Evolutionary conservation across 352 stramenopile species (phyloP), one percentile per base, ranked within the genome.

Genomic region (Phytophthora palmivora): DNA sequence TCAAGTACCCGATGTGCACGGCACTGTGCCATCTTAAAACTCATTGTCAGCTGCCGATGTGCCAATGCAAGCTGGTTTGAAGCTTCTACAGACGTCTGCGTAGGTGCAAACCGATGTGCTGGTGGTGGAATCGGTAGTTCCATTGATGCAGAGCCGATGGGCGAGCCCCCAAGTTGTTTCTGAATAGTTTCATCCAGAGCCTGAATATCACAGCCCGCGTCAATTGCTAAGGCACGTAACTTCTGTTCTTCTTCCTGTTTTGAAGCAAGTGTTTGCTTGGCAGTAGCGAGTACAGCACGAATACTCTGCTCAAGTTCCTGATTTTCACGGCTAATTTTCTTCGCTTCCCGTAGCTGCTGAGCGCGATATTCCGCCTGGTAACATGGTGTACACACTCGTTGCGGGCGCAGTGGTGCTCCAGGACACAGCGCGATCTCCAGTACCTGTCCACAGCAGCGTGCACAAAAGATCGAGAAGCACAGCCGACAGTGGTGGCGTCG

Each of bases 391-490:
- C 84, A 93, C 21, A 93, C 79, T 15, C 84, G 82, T 61, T 87
- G 74, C 3, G 42, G 22, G 2, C 82, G 78, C 28, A 91, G n/a
- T 0, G 81, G 78, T 4, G 82, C 84, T 0, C 84, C 84, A 1
- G 72, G 72, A 46, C 80, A 93, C 15, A 93, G 42, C 18, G 79
- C 80, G 22, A 93, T 58, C 19, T 89, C 77, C 26, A 93, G 52
- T 0, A 53, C 45, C 7, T 74, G 65, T 30, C 48, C 53, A 49
- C 79, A 87, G 70, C 84, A 93, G 4, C 56, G 16, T n/a, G 49
- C 53, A 33, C 84, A 93, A 39, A 87, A 93, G 14, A 93, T 87
- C 15, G 85, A 73, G 57, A 93, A 67, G 64, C 84, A 93, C 48
- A 91, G 62, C 9, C 82, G 84, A 50, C 84, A 93, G 54, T 93